Evolutionary conservation across 2,329 filamentous ascomycete genomes (phyloP).

Genomic region (Leptographium flavum): DNA sequence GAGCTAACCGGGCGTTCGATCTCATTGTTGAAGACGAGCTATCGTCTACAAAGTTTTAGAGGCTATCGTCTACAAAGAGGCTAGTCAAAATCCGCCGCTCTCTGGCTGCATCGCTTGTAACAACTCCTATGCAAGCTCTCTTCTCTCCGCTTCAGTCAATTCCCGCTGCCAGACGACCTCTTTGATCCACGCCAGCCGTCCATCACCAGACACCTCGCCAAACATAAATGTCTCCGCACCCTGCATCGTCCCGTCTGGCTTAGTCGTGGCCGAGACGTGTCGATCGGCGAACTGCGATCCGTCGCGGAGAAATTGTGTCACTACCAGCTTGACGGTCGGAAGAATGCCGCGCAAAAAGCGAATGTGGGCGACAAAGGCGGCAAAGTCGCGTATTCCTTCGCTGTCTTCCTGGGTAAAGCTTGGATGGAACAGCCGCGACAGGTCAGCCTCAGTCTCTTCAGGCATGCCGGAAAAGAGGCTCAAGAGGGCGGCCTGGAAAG

Average conservation of each 20-base stretch:
- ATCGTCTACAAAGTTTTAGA: too few relatives aligned
- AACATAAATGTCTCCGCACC: conserved; percentile 7
- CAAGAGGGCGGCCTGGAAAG: conserved; percentile 4
- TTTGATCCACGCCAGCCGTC: conserved; percentile 4
- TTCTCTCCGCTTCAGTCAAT: not conserved
- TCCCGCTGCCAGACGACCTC: conserved; percentile 1
- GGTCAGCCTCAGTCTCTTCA: conserved; percentile 7
- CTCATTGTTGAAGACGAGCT: conserved; percentile 6
- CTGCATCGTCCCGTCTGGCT: conserved; percentile 3
- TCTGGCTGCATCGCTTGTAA: too few relatives aligned
- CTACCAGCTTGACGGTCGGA: not conserved
- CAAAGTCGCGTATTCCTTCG: not conserved
- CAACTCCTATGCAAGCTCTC: too few relatives aligned
- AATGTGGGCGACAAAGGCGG: conserved; percentile 6
- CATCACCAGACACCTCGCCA: conserved; percentile 6
- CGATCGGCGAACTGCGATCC: conserved; percentile 6
- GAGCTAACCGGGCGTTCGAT: conserved; percentile 41
- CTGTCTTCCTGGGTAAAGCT: not conserved
- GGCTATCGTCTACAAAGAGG: too few relatives aligned
- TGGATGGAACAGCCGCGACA: conserved; percentile 2
- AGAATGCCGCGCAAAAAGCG: conserved; percentile 4
- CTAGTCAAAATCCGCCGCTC: too few relatives aligned
- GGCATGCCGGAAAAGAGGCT: conserved; percentile 6
- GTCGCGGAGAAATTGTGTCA: conserved; percentile 4
- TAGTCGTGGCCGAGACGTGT: conserved; percentile 1